phyloP scores from a whole-genome alignment of 2,329 filamentous ascomycete genomes.

The Exophiala phaeomuriformis region DNA sequence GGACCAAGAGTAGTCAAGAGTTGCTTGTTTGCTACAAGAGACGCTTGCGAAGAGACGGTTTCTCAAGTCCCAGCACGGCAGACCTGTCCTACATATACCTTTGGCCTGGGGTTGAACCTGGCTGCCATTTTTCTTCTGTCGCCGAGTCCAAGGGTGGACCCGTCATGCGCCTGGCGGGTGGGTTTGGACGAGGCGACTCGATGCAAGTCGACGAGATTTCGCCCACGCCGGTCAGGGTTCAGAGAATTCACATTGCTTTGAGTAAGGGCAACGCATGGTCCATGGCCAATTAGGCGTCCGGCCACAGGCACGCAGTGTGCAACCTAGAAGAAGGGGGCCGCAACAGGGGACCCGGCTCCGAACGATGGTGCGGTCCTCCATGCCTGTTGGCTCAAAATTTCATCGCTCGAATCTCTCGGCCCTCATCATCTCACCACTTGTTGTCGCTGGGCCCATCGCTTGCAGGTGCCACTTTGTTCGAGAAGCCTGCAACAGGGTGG shows the following conservation, averaged over 20 bases:
- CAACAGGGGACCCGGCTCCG: not conserved
- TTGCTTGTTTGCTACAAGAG: slow-evolving; percentile 3
- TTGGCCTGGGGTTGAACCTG: not conserved
- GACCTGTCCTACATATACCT: slow-evolving; percentile 16
- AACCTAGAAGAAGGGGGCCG: not conserved
- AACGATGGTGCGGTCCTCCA: not conserved
- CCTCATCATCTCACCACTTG: not conserved
- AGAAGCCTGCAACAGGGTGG: slow-evolving; percentile 8
- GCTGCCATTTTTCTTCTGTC: not conserved
- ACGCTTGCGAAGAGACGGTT: not conserved
- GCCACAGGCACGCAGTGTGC: not conserved
- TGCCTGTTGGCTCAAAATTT: not conserved
- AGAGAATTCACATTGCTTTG: not conserved
- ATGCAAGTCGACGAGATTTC: not conserved
- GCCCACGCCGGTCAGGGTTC: not conserved
- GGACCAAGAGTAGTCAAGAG: slow-evolving; percentile 1
- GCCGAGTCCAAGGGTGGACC: not conserved
- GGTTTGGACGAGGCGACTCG: not conserved
- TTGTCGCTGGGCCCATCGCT: slow-evolving; percentile 4
- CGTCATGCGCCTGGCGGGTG: not conserved
- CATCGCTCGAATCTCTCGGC: not conserved
- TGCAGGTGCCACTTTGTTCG: slow-evolving; percentile 12
- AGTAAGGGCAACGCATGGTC: not conserved
- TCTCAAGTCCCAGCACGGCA: not conserved
- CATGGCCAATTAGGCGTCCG: not conserved